Percentiles rank a stretch among this genome's conserved stretches.
Conservation (phyloP, 2,329 filamentous ascomycete species). For the Colletotrichum lindemuthianum region DNA sequence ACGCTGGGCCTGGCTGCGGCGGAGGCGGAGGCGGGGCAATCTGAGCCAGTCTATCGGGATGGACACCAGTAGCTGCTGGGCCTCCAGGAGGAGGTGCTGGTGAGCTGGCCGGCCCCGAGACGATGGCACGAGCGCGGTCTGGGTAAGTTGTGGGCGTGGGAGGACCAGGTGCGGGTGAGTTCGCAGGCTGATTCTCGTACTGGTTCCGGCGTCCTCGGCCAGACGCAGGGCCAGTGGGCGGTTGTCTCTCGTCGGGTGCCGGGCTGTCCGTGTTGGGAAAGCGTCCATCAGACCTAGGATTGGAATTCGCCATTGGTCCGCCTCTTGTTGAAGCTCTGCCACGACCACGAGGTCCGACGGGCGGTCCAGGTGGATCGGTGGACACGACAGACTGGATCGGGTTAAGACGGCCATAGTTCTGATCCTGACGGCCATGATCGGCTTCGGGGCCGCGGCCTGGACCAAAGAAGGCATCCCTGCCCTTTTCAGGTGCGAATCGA, state of each 20-base stretch:
- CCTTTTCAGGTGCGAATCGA: constrained; percentile 51
- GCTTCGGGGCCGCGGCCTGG: constrained; percentile 53
- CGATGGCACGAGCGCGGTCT: constrained; percentile 29
- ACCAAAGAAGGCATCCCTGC: constrained; percentile 54
- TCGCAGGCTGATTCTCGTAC: constrained; percentile 30
- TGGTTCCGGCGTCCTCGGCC: constrained; percentile 52
- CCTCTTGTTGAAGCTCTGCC: constrained; percentile 55
- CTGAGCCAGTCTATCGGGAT: constrained; percentile 62
- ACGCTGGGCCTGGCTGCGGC: constrained; percentile 43
- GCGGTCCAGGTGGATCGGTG: constrained; percentile 60
- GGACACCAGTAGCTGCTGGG: constrained; percentile 49
- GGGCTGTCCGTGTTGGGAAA: constrained; percentile 52
- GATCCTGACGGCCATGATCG: constrained; percentile 66
- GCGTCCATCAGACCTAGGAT: constrained; percentile 53
- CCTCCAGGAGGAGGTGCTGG: constrained; percentile 38
- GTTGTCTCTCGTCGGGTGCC: constrained; percentile 59
- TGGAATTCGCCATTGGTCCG: constrained; percentile 48
- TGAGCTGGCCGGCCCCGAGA: constrained; percentile 27
- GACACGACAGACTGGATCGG: constrained; percentile 55
- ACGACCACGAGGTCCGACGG: constrained; percentile 66
- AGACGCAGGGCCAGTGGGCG: constrained; percentile 64
- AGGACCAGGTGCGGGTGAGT: constrained; percentile 23
- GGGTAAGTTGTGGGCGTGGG: constrained; percentile 28
- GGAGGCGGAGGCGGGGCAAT: constrained; percentile 53
- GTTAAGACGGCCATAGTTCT: constrained; percentile 71